Percentiles rank a stretch among this genome's conserved stretches.
phyloP scores from a whole-genome alignment of 2,329 filamentous ascomycete genomes.

The Thelonectria discophora region DNA sequence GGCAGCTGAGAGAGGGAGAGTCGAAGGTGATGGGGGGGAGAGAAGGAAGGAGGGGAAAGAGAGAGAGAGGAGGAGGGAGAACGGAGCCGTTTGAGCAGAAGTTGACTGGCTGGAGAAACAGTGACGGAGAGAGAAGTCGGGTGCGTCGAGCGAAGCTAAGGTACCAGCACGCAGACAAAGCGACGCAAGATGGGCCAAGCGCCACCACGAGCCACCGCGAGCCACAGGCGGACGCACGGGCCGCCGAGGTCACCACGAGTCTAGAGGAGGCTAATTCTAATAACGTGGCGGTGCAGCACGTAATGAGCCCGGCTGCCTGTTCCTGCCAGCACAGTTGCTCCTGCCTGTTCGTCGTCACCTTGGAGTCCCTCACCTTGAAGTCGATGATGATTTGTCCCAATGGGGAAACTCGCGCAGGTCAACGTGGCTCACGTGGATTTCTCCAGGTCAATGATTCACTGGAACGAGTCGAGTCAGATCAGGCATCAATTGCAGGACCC shows the following conservation, averaged over 20 bases:
- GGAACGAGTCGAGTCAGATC: neutral
- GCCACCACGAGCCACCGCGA: no score
- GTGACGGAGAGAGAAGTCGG: constrained; percentile 27
- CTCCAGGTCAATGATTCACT: neutral
- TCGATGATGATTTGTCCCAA: neutral
- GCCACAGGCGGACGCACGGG: constrained; percentile 6
- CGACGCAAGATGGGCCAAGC: no score
- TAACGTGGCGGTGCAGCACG: constrained; percentile 20
- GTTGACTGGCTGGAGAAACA: constrained; percentile 37
- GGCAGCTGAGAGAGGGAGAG: constrained; percentile 13
- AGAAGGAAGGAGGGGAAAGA: constrained; percentile 15
- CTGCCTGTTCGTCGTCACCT: no score
- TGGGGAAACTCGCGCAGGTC: neutral
- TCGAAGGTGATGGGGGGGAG: constrained; percentile 10
- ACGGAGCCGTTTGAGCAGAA: constrained; percentile 23
- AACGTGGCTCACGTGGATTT: neutral
- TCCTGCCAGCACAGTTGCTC: neutral
- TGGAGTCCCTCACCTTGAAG: neutral
- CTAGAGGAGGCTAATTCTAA: constrained; percentile 22
- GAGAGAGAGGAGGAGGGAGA: constrained; percentile 18
- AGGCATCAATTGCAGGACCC: neutral
- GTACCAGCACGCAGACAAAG: no score
- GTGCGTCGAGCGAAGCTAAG: neutral
- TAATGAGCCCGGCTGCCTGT: constrained; percentile 16
- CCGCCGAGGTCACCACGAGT: no score